These are phyloP conservation scores for Kluyveromyces lactis DNA, from an alignment of 805 yeast species.

Conservation along the genomic window DNA sequence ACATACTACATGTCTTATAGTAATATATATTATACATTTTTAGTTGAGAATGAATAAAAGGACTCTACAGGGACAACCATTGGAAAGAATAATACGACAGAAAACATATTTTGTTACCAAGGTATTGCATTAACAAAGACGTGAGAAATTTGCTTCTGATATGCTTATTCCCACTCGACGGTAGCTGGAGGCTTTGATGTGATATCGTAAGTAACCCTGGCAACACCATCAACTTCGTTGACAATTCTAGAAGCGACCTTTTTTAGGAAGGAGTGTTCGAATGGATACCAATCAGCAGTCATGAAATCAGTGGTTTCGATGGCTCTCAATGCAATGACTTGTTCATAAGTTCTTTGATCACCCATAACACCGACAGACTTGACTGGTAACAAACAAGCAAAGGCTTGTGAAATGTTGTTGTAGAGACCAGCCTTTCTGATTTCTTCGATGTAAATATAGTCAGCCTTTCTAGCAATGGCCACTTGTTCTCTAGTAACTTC, in stretches of 20 bases:
- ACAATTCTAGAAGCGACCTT: constrained; percentile 91
- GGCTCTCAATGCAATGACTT: constrained; percentile 97
- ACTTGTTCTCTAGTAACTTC: constrained; percentile 93
- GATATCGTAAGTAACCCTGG: constrained; percentile 97
- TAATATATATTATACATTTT: no score
- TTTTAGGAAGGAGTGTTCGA: constrained; percentile 88
- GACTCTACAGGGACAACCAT: no score
- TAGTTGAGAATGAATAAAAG: no score
- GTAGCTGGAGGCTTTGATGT: constrained; percentile 99
- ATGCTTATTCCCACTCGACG: constrained; percentile 98
- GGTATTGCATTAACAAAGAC: no score
- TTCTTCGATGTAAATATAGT: constrained; percentile 91
- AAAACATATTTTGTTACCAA: no score
- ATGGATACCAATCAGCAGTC: constrained; percentile 99
- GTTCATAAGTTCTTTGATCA: constrained; percentile 98
- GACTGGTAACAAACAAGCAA: constrained; percentile 94
- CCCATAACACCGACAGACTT: constrained; percentile 99
- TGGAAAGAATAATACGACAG: no score
- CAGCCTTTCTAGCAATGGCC: constrained; percentile 96
- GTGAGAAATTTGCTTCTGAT: no score
- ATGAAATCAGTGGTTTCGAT: constrained; percentile 96
- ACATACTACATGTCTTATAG: no score
- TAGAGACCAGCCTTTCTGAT: constrained; percentile 89
- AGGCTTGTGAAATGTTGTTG: constrained; percentile 91
- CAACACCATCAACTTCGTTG: constrained; percentile 98